These are phyloP conservation scores for Dictyostelium discoideum DNA, from an alignment of 78 protist species.

Conservation along the genomic window DNA sequence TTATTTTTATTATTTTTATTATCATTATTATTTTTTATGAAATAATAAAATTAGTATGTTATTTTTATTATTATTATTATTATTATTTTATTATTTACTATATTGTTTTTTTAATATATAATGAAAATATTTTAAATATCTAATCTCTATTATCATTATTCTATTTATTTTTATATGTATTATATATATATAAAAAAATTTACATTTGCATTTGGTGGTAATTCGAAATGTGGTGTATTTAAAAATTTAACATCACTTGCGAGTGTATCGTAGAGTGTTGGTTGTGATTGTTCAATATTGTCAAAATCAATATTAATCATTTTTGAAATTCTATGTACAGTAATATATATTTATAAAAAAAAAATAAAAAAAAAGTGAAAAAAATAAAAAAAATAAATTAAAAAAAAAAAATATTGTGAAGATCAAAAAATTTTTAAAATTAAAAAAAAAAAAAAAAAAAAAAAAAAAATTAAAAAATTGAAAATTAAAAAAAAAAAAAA, in stretches of 20 bases:
- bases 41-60: too few species aligned
- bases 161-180: neutral
- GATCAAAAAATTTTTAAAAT: neutral
- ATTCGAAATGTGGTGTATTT: constrained; percentile 45
- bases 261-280: constrained; percentile 1
- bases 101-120: too few species aligned
- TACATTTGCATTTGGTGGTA: constrained; percentile 65
- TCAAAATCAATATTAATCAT: constrained; percentile 20
- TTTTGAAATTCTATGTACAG: neutral
- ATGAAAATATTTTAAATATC: too few species aligned
- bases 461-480: neutral
- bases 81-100: neutral
- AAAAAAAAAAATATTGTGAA: neutral
- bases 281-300: neutral
- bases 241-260: constrained; percentile 18
- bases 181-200: neutral
- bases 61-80: neutral
- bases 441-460: constrained; percentile 5
- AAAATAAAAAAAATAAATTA: neutral
- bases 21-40: neutral
- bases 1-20: neutral
- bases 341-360: neutral
- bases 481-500: neutral
- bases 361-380: neutral
- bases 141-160: neutral